Percentiles rank a stretch among this genome's conserved stretches.
phyloP scores from a whole-genome alignment of 495 filamentous ascomycete genomes.

The Xylaria castorea region DNA sequence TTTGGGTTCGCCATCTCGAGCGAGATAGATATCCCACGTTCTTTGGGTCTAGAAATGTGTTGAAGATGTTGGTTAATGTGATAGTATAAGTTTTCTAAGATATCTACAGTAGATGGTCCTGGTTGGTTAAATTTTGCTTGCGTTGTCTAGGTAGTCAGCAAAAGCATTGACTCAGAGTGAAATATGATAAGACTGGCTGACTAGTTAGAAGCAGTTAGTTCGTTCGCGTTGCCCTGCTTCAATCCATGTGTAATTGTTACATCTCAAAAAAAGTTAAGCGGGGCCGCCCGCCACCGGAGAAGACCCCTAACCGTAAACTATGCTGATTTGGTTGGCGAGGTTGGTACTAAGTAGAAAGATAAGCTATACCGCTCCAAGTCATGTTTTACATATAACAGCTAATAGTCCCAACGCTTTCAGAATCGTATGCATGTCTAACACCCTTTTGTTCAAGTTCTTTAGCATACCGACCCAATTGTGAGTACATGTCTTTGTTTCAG shows the following conservation, averaged over 20 bases:
- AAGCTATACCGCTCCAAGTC: not conserved
- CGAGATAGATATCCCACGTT: not conserved
- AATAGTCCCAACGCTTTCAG: not conserved
- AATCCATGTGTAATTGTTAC: slow-evolving; percentile 12
- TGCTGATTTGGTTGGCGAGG: not conserved
- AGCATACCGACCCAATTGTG: not conserved
- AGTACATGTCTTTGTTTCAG: not conserved
- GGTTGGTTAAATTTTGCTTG: not conserved
- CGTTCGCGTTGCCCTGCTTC: not conserved
- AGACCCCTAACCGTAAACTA: not conserved
- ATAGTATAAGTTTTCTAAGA: not conserved
- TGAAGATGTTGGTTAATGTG: not conserved
- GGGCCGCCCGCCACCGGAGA: slow-evolving; percentile 18
- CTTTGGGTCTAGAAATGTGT: not conserved
- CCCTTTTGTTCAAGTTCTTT: not conserved
- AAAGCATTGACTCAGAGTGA: not conserved
- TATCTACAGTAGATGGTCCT: not conserved
- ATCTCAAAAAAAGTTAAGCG: not conserved
- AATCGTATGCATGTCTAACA: not conserved
- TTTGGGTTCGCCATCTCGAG: slow-evolving; percentile 32
- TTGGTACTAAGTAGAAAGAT: no score
- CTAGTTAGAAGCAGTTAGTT: not conserved
- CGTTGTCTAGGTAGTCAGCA: not conserved
- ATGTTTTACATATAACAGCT: not conserved
- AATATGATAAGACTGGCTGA: not conserved